Base-by-base conservation (phyloP, 1,284 basidiomycete species). In the Ustilago xerochloae region DNA sequence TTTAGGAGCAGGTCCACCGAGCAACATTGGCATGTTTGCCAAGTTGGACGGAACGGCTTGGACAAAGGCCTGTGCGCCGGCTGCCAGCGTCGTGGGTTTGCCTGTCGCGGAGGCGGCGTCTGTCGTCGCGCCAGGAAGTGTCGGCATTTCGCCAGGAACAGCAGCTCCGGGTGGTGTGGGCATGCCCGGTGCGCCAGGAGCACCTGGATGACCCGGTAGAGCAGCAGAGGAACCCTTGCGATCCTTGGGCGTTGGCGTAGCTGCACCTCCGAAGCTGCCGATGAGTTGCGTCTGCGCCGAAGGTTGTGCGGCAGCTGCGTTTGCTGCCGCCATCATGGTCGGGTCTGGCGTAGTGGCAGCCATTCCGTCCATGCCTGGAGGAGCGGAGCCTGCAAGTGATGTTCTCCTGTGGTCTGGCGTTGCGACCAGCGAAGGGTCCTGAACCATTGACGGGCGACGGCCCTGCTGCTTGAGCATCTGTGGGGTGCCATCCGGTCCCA, bases 1-100 rank as follows among this genome's bases (percentile, higher is more conserved):
- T 18, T 72, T 59, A 0, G 77, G 81, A 0, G 84, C 85, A 10
- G 85, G 67, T 26, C 79, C 80, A 35, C 80, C 85, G 59, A 67
- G 86, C 58, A 69, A 85, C 54, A 83, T 75, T n/a, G 79, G 78
- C 29, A 67, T 63, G 55, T 68, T 62, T 55, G 71, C 60, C 26
- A 71, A 55, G 28, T 85, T 57, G 85, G 84, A 22, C 81, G 84
- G 38, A 78, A 76, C 55, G 46, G 77, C 56, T 16, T 72, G 47
- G 18, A 54, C 57, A 49, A 60, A 61, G 15, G 70, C 60, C 18
- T 71, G 39, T 36, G 73, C 39, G 51, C 64, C 39, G 13, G 61
- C 59, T 3, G 75, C 54, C 36, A 71, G 50, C 3, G 58, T 71
- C 26, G 58, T 68, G 6, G 85, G 72, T 52, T 63, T 68, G 50